Percentiles rank a stretch among this genome's conserved stretches.
phyloP scores from a whole-genome alignment of 768 basidiomycete species.

The Cystofilobasidium bisporidii region DNA sequence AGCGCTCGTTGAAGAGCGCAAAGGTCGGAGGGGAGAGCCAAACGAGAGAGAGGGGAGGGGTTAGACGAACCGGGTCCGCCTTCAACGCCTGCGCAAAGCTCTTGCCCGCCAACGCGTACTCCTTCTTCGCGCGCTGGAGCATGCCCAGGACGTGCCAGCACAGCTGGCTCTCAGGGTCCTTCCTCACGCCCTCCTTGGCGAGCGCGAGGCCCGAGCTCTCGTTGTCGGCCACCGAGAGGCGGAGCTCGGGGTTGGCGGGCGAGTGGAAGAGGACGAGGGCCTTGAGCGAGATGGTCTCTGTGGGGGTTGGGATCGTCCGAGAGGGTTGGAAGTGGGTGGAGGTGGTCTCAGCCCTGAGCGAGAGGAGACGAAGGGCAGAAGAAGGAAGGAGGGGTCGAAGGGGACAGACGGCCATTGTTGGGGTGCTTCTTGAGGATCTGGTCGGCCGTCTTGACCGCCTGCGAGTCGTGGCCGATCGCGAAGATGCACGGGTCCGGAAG shows the following conservation, averaged over 20 bases:
- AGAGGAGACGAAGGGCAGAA: background rate
- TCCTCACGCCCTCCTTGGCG: slow-evolving; percentile 70
- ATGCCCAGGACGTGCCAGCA: slow-evolving; percentile 98
- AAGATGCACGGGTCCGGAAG: too few species aligned
- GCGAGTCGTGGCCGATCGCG: too few species aligned
- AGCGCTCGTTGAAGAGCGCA: too few species aligned
- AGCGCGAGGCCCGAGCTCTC: slow-evolving; percentile 62
- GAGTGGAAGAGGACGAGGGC: slow-evolving; percentile 56
- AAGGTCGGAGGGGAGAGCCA: too few species aligned
- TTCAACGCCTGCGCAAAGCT: slow-evolving; percentile 81
- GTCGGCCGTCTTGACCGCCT: slow-evolving; percentile 76
- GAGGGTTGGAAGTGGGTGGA: background rate
- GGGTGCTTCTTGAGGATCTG: slow-evolving; percentile 91
- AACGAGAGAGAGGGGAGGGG: too few species aligned
- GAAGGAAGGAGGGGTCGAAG: background rate
- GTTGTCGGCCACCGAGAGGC: slow-evolving; percentile 37
- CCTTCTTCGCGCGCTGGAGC: slow-evolving; percentile 24
- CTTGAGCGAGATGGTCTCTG: slow-evolving; percentile 95
- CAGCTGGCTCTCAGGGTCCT: slow-evolving; percentile 52
- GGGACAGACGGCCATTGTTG: slow-evolving; percentile 77
- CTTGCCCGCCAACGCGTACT: slow-evolving; percentile 57
- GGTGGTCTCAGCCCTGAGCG: too few species aligned
- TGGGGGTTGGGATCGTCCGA: slow-evolving; percentile 4
- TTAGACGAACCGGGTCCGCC: slow-evolving; percentile 68
- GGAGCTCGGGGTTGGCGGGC: slow-evolving; percentile 44